Evolutionary conservation across 176 grass and related monocot genomes (phyloP).

Genomic region (Urochloa ruziziensis): DNA sequence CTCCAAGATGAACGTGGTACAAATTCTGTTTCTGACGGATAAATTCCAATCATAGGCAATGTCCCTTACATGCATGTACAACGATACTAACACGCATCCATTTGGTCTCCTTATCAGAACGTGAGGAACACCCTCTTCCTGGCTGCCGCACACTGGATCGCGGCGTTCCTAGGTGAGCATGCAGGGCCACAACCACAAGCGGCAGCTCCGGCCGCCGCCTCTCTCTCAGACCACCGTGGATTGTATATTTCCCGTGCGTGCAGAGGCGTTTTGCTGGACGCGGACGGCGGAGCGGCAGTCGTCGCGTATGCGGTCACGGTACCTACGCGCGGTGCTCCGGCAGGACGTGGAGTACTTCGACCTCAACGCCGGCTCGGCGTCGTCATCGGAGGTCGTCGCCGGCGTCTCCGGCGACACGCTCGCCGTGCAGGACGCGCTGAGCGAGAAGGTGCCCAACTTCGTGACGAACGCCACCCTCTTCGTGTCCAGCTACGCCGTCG

Average conservation of each 20-base stretch:
- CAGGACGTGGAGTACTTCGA: slow-evolving; percentile 99
- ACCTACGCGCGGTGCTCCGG: slow-evolving; percentile 78
- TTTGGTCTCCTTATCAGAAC: slow-evolving; percentile 28
- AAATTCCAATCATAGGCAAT: neutral
- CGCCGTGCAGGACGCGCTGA: slow-evolving; percentile 76
- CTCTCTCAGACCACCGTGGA: neutral
- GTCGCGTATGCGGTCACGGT: slow-evolving; percentile 73
- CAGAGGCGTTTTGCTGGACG: slow-evolving; percentile 94
- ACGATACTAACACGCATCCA: neutral
- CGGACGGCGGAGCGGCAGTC: slow-evolving; percentile 88
- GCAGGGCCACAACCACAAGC: neutral
- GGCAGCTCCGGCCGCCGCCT: neutral
- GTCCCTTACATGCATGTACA: neutral
- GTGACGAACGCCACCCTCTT: slow-evolving; percentile 72
- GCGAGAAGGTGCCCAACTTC: slow-evolving; percentile 96
- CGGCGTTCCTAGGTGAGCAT: slow-evolving; percentile 72
- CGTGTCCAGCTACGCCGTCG: slow-evolving; percentile 67
- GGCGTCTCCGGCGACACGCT: slow-evolving; percentile 93
- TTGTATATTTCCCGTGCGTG: neutral
- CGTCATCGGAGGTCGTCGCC: slow-evolving; percentile 80
- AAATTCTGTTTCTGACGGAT: neutral
- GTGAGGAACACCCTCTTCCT: slow-evolving; percentile 60
- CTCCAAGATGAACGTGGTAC: slow-evolving; percentile 58
- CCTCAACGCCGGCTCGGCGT: slow-evolving; percentile 63
- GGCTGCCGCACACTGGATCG: slow-evolving; percentile 56